phyloP scores from a whole-genome alignment of 306 rosid species.

The Rosa persica region DNA sequence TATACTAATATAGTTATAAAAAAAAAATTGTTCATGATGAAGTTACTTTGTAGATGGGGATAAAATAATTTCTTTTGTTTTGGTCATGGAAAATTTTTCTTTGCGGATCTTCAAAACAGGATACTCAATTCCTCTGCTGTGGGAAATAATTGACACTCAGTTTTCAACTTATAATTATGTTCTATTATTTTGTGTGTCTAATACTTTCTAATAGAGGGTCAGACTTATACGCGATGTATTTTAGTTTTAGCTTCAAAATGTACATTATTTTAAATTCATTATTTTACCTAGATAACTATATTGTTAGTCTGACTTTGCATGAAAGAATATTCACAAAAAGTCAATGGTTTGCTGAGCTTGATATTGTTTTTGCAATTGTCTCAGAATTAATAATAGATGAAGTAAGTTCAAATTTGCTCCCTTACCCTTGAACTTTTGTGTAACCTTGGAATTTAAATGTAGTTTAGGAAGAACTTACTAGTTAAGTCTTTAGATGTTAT shows the following conservation, averaged over 20 bases:
- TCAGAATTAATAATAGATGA: background rate
- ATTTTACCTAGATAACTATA: background rate
- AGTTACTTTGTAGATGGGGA: background rate
- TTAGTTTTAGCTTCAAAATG: too few species aligned
- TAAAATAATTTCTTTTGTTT: background rate
- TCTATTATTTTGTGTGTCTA: background rate
- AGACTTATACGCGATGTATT: background rate
- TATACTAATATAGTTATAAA: background rate
- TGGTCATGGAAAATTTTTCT: background rate
- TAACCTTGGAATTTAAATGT: slow-evolving; percentile 13
- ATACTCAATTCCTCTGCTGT: background rate
- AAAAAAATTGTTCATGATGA: background rate
- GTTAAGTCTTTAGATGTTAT: slow-evolving; percentile 19
- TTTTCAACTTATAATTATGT: background rate
- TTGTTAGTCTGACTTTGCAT: background rate
- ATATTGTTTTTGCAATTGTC: background rate
- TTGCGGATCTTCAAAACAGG: background rate
- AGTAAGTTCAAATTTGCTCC: slow-evolving; percentile 16
- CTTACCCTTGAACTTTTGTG: slow-evolving; percentile 18
- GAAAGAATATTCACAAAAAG: background rate
- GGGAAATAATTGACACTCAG: slow-evolving; percentile 7
- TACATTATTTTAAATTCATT: background rate
- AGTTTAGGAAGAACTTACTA: slow-evolving; percentile 4
- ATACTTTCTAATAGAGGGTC: background rate
- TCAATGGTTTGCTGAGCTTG: slow-evolving; percentile 4